These are phyloP conservation scores for Penicillium decumbens DNA, from an alignment of 2,329 filamentous ascomycete genomes.

Conservation along the genomic window DNA sequence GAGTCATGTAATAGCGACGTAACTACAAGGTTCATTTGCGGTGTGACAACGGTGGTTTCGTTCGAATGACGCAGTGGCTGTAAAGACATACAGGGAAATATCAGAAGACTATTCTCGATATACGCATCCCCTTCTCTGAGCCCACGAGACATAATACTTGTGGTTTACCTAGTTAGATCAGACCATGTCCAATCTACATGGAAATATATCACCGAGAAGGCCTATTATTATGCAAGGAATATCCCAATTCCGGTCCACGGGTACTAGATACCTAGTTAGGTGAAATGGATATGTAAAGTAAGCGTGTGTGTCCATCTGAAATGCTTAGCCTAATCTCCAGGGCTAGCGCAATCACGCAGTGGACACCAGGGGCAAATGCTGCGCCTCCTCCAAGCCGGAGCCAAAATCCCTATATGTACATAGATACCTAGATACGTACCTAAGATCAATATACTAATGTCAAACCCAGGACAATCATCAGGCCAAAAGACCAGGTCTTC, in stretches of 20 bases:
- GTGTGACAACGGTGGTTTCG: no score
- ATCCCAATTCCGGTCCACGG: background rate
- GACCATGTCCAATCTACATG: background rate
- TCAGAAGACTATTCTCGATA: no score
- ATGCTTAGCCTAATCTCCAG: background rate
- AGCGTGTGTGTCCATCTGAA: background rate
- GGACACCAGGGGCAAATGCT: background rate
- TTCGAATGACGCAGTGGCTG: no score
- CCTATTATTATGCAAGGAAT: background rate
- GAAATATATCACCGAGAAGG: background rate
- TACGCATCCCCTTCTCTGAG: no score
- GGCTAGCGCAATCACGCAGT: background rate
- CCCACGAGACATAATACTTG: no score
- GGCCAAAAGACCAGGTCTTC: conserved; percentile 1
- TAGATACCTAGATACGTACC: no score
- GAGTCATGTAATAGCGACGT: no score
- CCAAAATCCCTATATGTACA: background rate
- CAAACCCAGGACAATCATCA: background rate
- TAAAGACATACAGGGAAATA: no score
- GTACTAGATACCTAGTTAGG: background rate
- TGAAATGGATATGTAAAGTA: background rate
- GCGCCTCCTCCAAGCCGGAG: background rate
- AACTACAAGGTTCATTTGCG: no score
- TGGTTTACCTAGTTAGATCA: background rate
- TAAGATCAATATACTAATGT: background rate